Conservation (phyloP, 2,329 filamentous ascomycete species). For the Penicillium brevicompactum region DNA sequence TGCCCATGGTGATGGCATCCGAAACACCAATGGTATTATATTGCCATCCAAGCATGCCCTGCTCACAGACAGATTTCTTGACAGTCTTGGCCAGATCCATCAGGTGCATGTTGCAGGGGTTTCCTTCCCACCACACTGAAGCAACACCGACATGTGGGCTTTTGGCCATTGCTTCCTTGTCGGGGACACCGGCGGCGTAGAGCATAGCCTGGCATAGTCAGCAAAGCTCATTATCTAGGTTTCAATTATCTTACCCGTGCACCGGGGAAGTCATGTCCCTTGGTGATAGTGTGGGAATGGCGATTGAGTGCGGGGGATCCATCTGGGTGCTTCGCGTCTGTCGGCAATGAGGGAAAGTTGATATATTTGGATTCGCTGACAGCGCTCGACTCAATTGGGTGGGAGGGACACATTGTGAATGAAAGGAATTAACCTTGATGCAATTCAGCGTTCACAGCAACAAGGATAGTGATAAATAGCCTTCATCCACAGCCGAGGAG, state of each 20-base stretch:
- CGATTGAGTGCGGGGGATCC: constrained; percentile 74
- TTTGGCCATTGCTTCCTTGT: constrained; percentile 81
- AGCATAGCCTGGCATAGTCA: constrained; percentile 73
- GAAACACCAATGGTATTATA: constrained; percentile 90
- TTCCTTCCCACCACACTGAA: constrained; percentile 96
- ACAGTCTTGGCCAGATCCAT: constrained; percentile 85
- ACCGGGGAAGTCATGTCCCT: constrained; percentile 85
- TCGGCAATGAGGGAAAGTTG: constrained; percentile 58
- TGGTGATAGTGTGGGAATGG: constrained; percentile 81
- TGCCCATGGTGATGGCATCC: constrained; percentile 94
- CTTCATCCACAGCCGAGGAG: constrained; percentile 1
- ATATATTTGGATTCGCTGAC: constrained; percentile 56
- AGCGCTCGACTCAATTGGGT: constrained; percentile 25
- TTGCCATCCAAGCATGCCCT: constrained; percentile 91
- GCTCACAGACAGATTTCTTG: constrained; percentile 76
- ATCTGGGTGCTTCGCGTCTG: constrained; percentile 53
- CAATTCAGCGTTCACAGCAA: neutral
- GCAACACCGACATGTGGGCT: constrained; percentile 89
- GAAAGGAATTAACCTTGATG: neutral
- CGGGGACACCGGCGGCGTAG: constrained; percentile 86
- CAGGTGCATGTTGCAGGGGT: constrained; percentile 83
- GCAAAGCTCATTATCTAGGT: neutral
- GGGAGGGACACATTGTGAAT: constrained; percentile 26
- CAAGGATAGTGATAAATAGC: neutral
- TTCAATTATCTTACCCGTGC: constrained; percentile 67